phyloP scores from a whole-genome alignment of 495 filamentous ascomycete genomes.

The Trichoderma gamsii region DNA sequence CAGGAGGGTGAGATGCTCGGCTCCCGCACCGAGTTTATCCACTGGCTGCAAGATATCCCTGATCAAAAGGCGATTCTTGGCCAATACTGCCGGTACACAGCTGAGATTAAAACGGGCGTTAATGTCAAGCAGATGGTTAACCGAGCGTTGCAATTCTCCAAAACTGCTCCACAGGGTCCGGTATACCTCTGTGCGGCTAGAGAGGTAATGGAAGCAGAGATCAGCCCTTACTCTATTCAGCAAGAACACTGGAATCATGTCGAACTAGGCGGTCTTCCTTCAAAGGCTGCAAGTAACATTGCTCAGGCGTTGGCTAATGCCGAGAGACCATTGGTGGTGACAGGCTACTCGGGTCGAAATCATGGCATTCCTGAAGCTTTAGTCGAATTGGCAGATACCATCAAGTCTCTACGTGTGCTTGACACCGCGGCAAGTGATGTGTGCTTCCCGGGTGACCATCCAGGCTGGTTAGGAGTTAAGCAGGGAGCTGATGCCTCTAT shows the following conservation, averaged over 20 bases:
- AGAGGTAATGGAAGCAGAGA: slow-evolving; percentile 90
- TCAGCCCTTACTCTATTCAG: slow-evolving; percentile 69
- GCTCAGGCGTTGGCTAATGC: slow-evolving; percentile 65
- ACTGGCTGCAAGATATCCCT: slow-evolving; percentile 96
- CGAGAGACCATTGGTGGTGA: slow-evolving; percentile 70
- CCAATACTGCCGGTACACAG: slow-evolving; percentile 89
- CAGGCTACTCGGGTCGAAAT: slow-evolving; percentile 77
- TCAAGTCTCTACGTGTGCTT: slow-evolving; percentile 75
- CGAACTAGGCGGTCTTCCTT: slow-evolving; percentile 65
- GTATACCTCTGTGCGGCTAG: slow-evolving; percentile 80
- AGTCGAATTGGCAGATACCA: slow-evolving; percentile 68
- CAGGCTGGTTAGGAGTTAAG: slow-evolving; percentile 61
- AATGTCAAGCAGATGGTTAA: slow-evolving; percentile 97
- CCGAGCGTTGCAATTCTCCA: slow-evolving; percentile 81
- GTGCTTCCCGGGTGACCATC: slow-evolving; percentile 85
- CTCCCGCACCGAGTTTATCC: slow-evolving; percentile 88
- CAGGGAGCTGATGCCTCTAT: slow-evolving; percentile 46
- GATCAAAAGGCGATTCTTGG: slow-evolving; percentile 87
- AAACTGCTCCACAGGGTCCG: slow-evolving; percentile 72
- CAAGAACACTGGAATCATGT: slow-evolving; percentile 70
- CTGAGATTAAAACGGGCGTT: slow-evolving; percentile 82
- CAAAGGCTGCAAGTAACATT: slow-evolving; percentile 59
- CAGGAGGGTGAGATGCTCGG: slow-evolving; percentile 87
- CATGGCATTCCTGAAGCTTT: slow-evolving; percentile 60
- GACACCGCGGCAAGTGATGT: slow-evolving; percentile 91